Percentiles rank a stretch among this genome's conserved stretches.
phyloP scores from a whole-genome alignment of 257 asterid genomes.

The Fraxinus anomala region DNA sequence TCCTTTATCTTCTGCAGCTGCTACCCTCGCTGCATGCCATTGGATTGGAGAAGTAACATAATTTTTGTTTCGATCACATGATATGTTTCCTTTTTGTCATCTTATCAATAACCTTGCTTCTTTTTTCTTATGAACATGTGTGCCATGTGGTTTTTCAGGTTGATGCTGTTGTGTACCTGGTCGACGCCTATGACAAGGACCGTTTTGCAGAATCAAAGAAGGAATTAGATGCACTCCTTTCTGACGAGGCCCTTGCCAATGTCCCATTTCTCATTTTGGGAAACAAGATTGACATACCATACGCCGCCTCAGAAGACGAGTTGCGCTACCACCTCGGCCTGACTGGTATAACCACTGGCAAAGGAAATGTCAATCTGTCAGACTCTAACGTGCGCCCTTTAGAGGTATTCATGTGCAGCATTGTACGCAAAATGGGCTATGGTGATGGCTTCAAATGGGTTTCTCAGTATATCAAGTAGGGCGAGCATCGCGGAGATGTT shows the following conservation, averaged over 20 bases:
- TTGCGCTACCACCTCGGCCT: slow-evolving; percentile 25
- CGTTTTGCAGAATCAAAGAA: slow-evolving; percentile 24
- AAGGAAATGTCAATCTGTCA: slow-evolving; percentile 25
- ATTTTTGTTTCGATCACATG: too few relatives aligned
- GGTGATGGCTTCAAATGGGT: slow-evolving; percentile 20
- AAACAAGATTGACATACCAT: slow-evolving; percentile 26
- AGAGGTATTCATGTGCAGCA: slow-evolving; percentile 30
- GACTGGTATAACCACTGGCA: slow-evolving; percentile 28
- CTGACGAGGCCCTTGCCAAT: slow-evolving; percentile 23
- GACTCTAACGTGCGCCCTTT: slow-evolving; percentile 22
- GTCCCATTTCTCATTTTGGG: slow-evolving; percentile 28
- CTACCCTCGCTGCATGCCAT: too few relatives aligned
- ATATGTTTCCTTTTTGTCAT: too few relatives aligned
- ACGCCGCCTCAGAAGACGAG: slow-evolving; percentile 29
- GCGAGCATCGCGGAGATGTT: neutral
- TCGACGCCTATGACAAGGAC: slow-evolving; percentile 25
- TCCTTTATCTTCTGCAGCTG: too few relatives aligned
- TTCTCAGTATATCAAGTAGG: slow-evolving; percentile 26
- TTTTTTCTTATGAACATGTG: too few relatives aligned
- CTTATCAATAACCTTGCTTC: too few relatives aligned
- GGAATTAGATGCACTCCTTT: slow-evolving; percentile 26
- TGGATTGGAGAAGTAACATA: too few relatives aligned
- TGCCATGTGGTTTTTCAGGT: slow-evolving; percentile 3
- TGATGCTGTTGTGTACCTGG: slow-evolving; percentile 26
- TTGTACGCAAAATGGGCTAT: slow-evolving; percentile 28